Evolutionary conservation across 805 yeast species (phyloP), one percentile per base, ranked within the genome.

Genomic region (Henningerozyma blattae): DNA sequence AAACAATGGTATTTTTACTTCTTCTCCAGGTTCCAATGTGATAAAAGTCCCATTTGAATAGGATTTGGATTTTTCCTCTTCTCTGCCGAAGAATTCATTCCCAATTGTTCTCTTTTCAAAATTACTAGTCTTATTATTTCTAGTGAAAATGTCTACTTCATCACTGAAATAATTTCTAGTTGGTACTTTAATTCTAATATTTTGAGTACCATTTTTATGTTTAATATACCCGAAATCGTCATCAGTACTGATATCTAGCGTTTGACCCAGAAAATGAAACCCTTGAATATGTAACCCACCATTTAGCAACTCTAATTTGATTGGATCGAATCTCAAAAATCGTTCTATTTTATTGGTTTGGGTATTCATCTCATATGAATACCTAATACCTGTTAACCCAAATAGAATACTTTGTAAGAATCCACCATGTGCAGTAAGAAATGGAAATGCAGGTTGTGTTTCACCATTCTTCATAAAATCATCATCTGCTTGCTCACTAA

Each of bases 401-500:
- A 77, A 83, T 9, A 79, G 58, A 25, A 75, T 61, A 4, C 80
- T 73, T 54, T 83, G 94, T 33, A 81, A 54, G 33, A 71, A 72
- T 0, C 94, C 94, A 19, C 94, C 94, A 53, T 80, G 84, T 1
- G 87, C 94, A 2, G 94, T 83, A 46, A 82, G 61, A 47, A 84
- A 84, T 13, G 94, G 94, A 56, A 84, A 84, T 0, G 91, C 93
- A 1, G 94, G 94, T 43, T 78, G 75, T 0, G 91, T 79, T 1
- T 83, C 81, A 3, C 91, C 91, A 46, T 83, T 81, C 2, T 70
- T 59, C 15, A 61, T 55, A 36, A 52, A 71, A 44, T 77, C 61
- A 50, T 84, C 94, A 54, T 76, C 70, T 31, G 79, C 74, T 47
- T 83, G 94, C 46, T 84, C 94, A 42, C 82, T 72, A 54, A 81